Evolutionary conservation across 306 rosid species (phyloP), one percentile per base, ranked within the genome.

Genomic region (Glycine soja): DNA sequence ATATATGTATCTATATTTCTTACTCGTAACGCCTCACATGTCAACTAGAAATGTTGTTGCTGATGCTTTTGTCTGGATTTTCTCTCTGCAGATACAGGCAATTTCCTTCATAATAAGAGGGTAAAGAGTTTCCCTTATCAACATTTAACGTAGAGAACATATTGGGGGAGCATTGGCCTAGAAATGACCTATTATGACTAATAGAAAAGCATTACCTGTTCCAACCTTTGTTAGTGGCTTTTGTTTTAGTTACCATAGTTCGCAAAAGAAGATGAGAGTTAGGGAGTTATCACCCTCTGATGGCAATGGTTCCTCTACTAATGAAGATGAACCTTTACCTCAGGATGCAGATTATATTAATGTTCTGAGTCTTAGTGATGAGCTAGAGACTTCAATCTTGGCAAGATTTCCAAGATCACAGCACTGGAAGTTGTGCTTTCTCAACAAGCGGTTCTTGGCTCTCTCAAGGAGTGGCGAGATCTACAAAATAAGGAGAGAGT

Each of bases 341-440:
- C 92, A 91, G 97, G 99, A 95, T 91, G 95, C 92, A 91, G 97
- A 95, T 91, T 89, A 89, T 82, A 18, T 53, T 4, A 70, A 70
- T 0, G 30, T 24, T 24, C 89, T 87, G n/a, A 42, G 85, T 72
- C 92, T 95, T 67, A 87, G 85, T 38, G 94, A 91, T 4, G 97
- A 95, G 81, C 62, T 91, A 53, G 95, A 94, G 87, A 89, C 88
- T 3, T 58, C 84, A 46, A 89, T 95, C 81, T 76, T 92, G 77
- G 97, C 94, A 3, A 78, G 97, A 69, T 82, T 93, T 45, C 92
- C 97, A 2, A 87, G 93, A 86, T 88, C 92, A 19, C 91, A 87
- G 73, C 89, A 89, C 81, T 86, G 90, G 87, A 92, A 88, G 67
- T 56, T 93, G n/a, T 70, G 84, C 38, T 80, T 71, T 11, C 81